Evolutionary conservation across 2,329 filamentous ascomycete species (phyloP), one percentile per base, ranked within the genome.

Genomic region (Coniella lustricola): DNA sequence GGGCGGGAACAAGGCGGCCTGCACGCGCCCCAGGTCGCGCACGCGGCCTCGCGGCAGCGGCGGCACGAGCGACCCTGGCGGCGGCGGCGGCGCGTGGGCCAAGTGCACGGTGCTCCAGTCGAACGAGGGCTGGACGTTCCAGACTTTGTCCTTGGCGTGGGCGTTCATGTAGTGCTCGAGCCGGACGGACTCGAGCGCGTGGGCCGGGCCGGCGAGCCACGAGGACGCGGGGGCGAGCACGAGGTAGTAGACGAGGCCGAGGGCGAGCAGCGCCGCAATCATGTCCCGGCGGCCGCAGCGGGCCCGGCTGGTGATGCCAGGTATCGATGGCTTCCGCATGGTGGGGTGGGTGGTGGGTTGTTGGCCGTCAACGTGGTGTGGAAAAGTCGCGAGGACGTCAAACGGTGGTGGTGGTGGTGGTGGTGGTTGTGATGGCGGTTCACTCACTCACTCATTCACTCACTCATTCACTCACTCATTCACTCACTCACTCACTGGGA

Each of bases 61-160:
- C 7, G 46, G 54, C 7, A 58, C 51, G 5, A 56, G 49, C 10
- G n/a, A n/a, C 53, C 53, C 3, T 57, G n/a, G n/a, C n/a, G n/a
- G n/a, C n/a, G n/a, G n/a, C n/a, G n/a, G n/a, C n/a, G n/a, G 53
- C 3, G 62, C 58, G 45, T 64, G 56, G 18, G 52, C 53, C 31
- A 62, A 57, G 8, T 50, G 40, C 22, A 69, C 62, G 29, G 46
- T 52, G 45, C 56, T 55, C 66, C 67, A 70, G 58, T 70, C 57
- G 54, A 70, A 69, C 59, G 61, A 67, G 51, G 62, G 60, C 4
- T 59, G 59, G 7, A 49, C 22, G 10, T 48, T 36, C 3, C 37
- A 44, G 43, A 25, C 39, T 29, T 37, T 41, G 12, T 53, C 41
- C 17, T 44, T 25, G 34, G 53, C 49, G 34, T 54, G 47, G n/a